Evolutionary conservation across 441 rosid genomes (phyloP).

Genomic region (Croton laevigatus): DNA sequence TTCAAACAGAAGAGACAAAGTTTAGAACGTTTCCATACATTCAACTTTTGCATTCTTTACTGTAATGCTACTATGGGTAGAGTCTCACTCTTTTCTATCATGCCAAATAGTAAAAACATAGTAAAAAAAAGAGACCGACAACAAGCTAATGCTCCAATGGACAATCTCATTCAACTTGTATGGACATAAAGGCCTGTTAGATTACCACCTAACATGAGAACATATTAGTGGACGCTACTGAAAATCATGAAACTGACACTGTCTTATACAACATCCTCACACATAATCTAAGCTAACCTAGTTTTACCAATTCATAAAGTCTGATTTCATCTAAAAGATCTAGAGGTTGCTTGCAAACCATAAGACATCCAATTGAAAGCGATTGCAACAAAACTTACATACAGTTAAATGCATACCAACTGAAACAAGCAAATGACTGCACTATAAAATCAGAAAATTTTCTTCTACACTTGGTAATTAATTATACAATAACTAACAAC

Average conservation of each 20-base stretch:
- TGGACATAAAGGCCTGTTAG: neutral
- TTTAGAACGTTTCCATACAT: neutral
- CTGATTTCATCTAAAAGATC: neutral
- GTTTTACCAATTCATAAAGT: neutral
- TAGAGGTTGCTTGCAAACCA: neutral
- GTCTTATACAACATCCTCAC: neutral
- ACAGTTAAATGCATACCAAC: neutral
- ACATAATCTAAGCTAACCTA: neutral
- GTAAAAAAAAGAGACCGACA: neutral
- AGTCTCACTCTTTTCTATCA: neutral
- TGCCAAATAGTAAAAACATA: neutral
- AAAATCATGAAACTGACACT: neutral
- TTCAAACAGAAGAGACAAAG: neutral
- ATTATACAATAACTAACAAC: neutral
- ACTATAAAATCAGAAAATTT: slow-evolving; percentile 5
- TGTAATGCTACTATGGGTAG: neutral
- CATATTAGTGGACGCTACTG: neutral
- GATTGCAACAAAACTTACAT: slow-evolving; percentile 6
- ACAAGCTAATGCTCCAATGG: neutral
- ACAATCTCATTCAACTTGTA: neutral
- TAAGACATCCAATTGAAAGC: neutral
- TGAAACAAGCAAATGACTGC: neutral
- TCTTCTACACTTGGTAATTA: neutral
- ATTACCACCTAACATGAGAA: neutral
- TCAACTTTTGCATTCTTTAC: neutral